Evolutionary conservation across 179 eudicot species (phyloP).

Genomic region (Beta macrorhiza): DNA sequence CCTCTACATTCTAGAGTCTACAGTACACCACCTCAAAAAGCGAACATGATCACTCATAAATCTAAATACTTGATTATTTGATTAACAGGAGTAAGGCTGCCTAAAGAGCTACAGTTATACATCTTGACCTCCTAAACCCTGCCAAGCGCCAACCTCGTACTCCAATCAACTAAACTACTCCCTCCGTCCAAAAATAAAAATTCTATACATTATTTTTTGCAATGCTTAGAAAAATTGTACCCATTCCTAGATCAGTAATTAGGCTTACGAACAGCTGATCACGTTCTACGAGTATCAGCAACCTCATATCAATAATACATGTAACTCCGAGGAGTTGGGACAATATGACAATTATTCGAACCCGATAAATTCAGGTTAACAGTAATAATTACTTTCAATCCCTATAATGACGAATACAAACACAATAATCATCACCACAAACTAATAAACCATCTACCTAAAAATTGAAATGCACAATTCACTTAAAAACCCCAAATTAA

Average conservation of each 20-base stretch:
- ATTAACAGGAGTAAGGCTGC: too few relatives aligned
- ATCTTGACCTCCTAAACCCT: too few relatives aligned
- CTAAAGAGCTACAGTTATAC: too few relatives aligned
- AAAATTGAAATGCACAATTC: constrained; percentile 6
- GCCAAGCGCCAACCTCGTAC: neutral
- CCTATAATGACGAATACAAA: neutral
- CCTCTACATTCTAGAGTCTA: neutral
- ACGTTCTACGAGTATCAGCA: too few relatives aligned
- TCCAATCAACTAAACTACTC: neutral
- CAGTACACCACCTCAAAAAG: neutral
- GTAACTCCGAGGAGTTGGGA: too few relatives aligned
- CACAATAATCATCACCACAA: neutral
- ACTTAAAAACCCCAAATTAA: constrained; percentile 1
- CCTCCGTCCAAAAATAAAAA: neutral
- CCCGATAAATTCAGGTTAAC: too few relatives aligned
- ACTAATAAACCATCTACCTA: neutral
- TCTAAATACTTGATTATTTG: too few relatives aligned
- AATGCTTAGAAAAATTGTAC: neutral
- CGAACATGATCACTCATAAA: too few relatives aligned
- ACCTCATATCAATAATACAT: too few relatives aligned
- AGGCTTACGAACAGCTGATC: too few relatives aligned
- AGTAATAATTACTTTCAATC: neutral
- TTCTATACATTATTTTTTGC: too few relatives aligned
- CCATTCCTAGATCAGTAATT: neutral
- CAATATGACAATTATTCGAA: too few relatives aligned